Evolutionary conservation across 768 basidiomycete genomes (phyloP).

Genomic region (Cystoderma amianthinum): DNA sequence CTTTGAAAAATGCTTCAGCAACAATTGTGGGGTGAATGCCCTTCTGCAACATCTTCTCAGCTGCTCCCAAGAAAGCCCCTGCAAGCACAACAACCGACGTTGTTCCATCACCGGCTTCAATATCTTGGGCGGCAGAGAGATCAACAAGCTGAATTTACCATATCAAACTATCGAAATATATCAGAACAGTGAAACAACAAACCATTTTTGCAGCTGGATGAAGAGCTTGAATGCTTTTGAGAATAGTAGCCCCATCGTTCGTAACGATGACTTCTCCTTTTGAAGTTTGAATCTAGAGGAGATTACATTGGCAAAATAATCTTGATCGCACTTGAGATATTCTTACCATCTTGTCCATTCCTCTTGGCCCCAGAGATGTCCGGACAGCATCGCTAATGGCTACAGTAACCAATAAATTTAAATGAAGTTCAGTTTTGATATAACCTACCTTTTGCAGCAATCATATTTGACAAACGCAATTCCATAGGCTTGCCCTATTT

Average conservation of each 20-base stretch:
- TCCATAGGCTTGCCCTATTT: constrained; percentile 95
- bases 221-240: constrained; percentile 90
- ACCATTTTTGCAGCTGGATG: constrained; percentile 99
- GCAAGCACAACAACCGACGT: constrained; percentile 97
- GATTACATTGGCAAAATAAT: constrained; percentile 5
- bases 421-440: neutral
- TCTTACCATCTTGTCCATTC: constrained; percentile 99
- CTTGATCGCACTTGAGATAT: constrained; percentile 4
- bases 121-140: constrained; percentile 94
- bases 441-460: constrained; percentile 82
- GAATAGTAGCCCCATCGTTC: constrained; percentile 97
- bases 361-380: constrained; percentile 92
- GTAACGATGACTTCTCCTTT: constrained; percentile 98
- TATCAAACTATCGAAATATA: constrained; percentile 2
- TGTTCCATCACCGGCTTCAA: constrained; percentile 98
- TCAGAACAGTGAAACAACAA: constrained; percentile 14
- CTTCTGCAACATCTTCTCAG: constrained; percentile 94
- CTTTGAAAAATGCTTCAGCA: constrained; percentile 91
- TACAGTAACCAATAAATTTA: constrained; percentile 22
- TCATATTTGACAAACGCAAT: constrained; percentile 93
- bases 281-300: constrained; percentile 80
- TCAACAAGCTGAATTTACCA: constrained; percentile 72
- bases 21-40: constrained; percentile 98
- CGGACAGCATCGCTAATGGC: constrained; percentile 97
- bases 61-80: constrained; percentile 86